phyloP scores from a whole-genome alignment of 2,329 filamentous ascomycete species.

The Alternaria longipes region DNA sequence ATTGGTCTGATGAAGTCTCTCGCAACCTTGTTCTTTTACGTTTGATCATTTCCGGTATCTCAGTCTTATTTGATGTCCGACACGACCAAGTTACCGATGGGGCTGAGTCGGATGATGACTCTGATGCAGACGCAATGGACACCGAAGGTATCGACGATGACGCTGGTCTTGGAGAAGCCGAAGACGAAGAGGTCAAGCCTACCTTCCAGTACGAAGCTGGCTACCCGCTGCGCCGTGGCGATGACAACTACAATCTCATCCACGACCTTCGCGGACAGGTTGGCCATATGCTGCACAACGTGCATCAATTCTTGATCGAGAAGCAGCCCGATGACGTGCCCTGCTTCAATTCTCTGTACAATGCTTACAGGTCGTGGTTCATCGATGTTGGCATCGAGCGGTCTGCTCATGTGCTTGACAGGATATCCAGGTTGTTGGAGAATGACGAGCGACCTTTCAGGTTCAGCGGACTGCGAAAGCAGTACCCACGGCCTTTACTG shows the following conservation, averaged over 20 bases:
- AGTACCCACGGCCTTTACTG: conserved; percentile 90
- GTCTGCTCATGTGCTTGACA: conserved; percentile 90
- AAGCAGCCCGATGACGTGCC: conserved; percentile 95
- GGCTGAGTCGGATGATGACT: conserved; percentile 62
- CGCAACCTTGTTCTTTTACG: conserved; percentile 87
- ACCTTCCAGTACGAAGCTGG: conserved; percentile 90
- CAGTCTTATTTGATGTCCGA: conserved; percentile 83
- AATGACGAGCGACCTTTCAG: conserved; percentile 93
- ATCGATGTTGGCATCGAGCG: conserved; percentile 96
- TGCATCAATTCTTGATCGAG: conserved; percentile 82
- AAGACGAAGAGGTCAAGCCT: conserved; percentile 83
- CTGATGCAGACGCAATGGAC: conserved; percentile 53
- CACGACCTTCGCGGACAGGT: conserved; percentile 83
- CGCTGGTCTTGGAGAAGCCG: conserved; percentile 68
- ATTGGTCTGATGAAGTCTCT: conserved; percentile 97
- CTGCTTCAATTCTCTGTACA: conserved; percentile 92
- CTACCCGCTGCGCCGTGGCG: conserved; percentile 74
- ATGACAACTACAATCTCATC: conserved; percentile 72
- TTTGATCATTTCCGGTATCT: conserved; percentile 89
- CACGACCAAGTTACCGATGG: conserved; percentile 48
- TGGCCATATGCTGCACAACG: conserved; percentile 80
- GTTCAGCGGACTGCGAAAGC: conserved; percentile 88
- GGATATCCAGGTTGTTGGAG: conserved; percentile 82
- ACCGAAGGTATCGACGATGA: conserved; percentile 60
- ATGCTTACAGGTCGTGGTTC: conserved; percentile 94